Percentiles rank a stretch among this genome's conserved stretches.
phyloP scores from a whole-genome alignment of 225 moss, liverwort and hornwort genomes.

The Rhytidiadelphus loreus region DNA sequence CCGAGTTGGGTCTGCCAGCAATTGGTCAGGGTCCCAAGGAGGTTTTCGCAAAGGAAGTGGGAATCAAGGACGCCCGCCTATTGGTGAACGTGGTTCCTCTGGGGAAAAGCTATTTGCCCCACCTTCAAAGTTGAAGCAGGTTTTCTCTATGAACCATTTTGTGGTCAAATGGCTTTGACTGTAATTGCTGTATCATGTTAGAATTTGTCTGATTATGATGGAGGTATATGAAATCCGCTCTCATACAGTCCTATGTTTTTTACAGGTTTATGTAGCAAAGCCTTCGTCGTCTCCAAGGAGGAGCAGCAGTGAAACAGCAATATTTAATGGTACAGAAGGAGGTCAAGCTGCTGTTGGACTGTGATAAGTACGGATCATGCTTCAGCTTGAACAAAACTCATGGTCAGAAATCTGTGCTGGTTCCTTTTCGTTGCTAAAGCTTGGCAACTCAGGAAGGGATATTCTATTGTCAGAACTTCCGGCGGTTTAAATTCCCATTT shows the following conservation, averaged over 20 bases:
- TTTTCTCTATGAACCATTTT: neutral
- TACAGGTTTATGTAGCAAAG: constrained; percentile 54
- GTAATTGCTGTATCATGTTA: neutral
- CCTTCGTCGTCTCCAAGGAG: constrained; percentile 44
- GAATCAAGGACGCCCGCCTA: constrained; percentile 45
- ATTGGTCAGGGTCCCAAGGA: constrained; percentile 46
- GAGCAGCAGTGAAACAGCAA: constrained; percentile 30
- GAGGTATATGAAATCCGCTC: neutral
- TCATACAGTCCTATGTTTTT: neutral
- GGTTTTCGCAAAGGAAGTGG: constrained; percentile 50
- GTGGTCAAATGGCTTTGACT: neutral
- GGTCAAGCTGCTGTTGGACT: constrained; percentile 30
- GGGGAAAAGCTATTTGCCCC: constrained; percentile 44
- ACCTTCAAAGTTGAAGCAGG: constrained; percentile 57
- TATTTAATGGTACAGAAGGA: constrained; percentile 38
- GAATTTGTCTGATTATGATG: neutral
- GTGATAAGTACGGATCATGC: constrained; percentile 3
- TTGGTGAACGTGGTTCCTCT: constrained; percentile 38
- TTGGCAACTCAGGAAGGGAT: neutral
- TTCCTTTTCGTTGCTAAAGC: neutral
- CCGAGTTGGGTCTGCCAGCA: constrained; percentile 39
- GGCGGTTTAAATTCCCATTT: constrained; percentile 4
- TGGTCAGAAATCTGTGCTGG: constrained; percentile 6
- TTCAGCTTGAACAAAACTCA: constrained; percentile 1
- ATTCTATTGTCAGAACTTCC: neutral